Conservation (phyloP, 805 yeast species). For the Cephaloascus albidus region DNA sequence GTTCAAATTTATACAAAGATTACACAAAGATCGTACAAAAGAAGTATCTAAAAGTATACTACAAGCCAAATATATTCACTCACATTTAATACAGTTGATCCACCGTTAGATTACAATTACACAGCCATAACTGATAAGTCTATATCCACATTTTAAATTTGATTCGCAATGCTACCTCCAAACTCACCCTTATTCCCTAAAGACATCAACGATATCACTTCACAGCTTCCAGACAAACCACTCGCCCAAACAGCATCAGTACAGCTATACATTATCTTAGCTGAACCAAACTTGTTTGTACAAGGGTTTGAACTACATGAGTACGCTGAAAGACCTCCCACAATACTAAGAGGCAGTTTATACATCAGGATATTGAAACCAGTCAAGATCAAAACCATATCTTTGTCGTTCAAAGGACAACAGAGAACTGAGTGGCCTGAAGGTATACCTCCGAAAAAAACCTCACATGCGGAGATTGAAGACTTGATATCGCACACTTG, state of each 20-base stretch:
- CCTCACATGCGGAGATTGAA: conserved; percentile 53
- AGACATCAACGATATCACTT: conserved; percentile 26
- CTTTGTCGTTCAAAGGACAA: conserved; percentile 53
- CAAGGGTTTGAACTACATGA: conserved; percentile 74
- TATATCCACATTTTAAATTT: too few species aligned
- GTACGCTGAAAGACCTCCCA: conserved; percentile 58
- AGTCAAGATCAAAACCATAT: conserved; percentile 56
- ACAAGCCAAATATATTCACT: not conserved
- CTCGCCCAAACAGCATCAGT: conserved; percentile 52
- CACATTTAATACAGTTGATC: not conserved
- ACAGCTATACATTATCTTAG: conserved; percentile 63
- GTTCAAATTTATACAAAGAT: too few species aligned
- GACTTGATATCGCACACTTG: conserved; percentile 74
- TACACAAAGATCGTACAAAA: not conserved
- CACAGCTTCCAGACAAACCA: conserved; percentile 48
- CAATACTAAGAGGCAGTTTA: conserved; percentile 73
- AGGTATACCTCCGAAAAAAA: conserved; percentile 88
- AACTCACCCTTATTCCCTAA: conserved; percentile 39
- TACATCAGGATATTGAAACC: conserved; percentile 64
- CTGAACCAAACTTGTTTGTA: conserved; percentile 72
- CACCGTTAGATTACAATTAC: too few species aligned
- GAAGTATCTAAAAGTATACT: not conserved
- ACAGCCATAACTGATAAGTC: too few species aligned
- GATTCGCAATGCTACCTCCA: not conserved
- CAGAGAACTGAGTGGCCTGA: conserved; percentile 95